phyloP scores from a whole-genome alignment of 768 basidiomycete genomes.

The Naganishia vaughanmartiniae region DNA sequence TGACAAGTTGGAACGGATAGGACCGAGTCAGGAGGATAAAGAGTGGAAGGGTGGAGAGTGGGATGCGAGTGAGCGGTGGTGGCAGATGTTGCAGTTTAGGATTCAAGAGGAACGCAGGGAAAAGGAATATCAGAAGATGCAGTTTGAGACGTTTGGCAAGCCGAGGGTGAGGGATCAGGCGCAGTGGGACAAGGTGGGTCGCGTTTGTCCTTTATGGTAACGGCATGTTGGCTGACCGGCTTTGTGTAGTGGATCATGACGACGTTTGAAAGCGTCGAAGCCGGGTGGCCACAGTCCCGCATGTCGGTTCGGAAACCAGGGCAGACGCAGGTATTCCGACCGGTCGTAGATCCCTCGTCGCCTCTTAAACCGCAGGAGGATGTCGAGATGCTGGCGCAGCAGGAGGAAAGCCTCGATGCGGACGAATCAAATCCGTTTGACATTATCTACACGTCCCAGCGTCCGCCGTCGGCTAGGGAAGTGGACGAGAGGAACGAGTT shows the following conservation, averaged over 20 bases:
- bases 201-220: neutral
- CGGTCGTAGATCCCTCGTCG: constrained; percentile 22
- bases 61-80: constrained; percentile 64
- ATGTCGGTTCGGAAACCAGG: constrained; percentile 24
- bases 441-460: constrained; percentile 32
- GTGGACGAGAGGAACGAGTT: constrained; percentile 8
- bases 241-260: constrained; percentile 66
- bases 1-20: constrained; percentile 35
- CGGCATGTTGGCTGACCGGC: neutral
- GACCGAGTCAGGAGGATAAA: constrained; percentile 58
- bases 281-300: constrained; percentile 62
- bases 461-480: constrained; percentile 39
- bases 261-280: constrained; percentile 84
- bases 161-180: constrained; percentile 17
- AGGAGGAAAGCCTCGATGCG: constrained; percentile 44
- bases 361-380: constrained; percentile 29
- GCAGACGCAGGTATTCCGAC: constrained; percentile 8
- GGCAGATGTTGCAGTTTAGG: constrained; percentile 66
- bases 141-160: constrained; percentile 40
- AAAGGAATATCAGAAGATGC: constrained; percentile 40
- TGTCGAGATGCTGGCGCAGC: constrained; percentile 29
- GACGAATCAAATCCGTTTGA: constrained; percentile 56
- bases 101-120: constrained; percentile 58
- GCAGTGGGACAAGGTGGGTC: constrained; percentile 42
- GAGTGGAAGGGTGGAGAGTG: constrained; percentile 62